These are phyloP conservation scores for Coriaria nepalensis DNA, from an alignment of 306 rosid genomes.

Conservation along the genomic window DNA sequence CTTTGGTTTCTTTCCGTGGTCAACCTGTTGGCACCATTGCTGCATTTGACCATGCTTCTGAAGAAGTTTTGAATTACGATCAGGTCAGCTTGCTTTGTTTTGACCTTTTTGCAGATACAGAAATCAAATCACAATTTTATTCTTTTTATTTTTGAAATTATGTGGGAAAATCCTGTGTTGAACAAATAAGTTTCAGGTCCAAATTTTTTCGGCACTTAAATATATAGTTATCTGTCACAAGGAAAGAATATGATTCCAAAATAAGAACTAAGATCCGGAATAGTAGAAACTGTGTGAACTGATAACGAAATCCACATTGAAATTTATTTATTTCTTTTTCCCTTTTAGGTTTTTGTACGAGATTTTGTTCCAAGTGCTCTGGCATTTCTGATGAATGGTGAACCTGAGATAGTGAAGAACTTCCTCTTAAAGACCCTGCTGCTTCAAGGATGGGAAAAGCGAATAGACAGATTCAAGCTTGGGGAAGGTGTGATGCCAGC, in stretches of 20 bases:
- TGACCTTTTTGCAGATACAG: constrained; percentile 1
- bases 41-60: constrained; percentile 68
- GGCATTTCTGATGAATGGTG: constrained; percentile 88
- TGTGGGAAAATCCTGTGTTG: too few relatives aligned
- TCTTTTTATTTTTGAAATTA: background rate
- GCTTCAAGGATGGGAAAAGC: constrained; percentile 90
- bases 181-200: too few relatives aligned
- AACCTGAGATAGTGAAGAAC: constrained; percentile 78
- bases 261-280: background rate
- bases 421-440: constrained; percentile 73
- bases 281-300: background rate
- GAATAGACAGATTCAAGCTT: constrained; percentile 79
- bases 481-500: constrained; percentile 97
- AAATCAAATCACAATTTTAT: background rate
- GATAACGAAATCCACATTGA: background rate
- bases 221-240: too few relatives aligned
- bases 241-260: too few relatives aligned
- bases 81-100: constrained; percentile 32
- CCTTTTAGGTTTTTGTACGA: constrained; percentile 63
- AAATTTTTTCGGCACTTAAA: too few relatives aligned
- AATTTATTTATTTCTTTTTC: background rate
- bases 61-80: constrained; percentile 83
- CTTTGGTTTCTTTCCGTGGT: constrained; percentile 51
- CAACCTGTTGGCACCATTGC: constrained; percentile 89
- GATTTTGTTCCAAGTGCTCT: constrained; percentile 92